Percentiles rank a stretch among this genome's conserved stretches.
phyloP scores from a whole-genome alignment of 2,329 filamentous ascomycete genomes.

The Hymenoscyphus repandus region DNA sequence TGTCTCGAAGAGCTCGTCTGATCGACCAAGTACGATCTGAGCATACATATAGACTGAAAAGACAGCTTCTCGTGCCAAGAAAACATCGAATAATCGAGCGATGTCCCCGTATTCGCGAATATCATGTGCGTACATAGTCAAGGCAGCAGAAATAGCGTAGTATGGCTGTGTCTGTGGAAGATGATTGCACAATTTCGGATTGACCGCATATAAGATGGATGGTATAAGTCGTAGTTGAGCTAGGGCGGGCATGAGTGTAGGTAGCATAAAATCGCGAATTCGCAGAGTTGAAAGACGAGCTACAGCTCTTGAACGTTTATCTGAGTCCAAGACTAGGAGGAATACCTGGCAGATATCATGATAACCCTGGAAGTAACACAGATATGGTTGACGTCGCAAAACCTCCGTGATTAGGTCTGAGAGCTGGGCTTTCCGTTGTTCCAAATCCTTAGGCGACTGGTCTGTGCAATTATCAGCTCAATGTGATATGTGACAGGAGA shows the following conservation, averaged over 20 bases:
- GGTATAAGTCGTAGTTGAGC: slow-evolving; percentile 84
- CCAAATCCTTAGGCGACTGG: slow-evolving; percentile 63
- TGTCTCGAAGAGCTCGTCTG: slow-evolving; percentile 81
- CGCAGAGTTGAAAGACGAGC: slow-evolving; percentile 81
- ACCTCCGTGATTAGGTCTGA: slow-evolving; percentile 75
- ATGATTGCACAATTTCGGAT: slow-evolving; percentile 67
- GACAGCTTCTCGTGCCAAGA: slow-evolving; percentile 81
- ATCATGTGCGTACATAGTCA: slow-evolving; percentile 96
- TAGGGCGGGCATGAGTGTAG: slow-evolving; percentile 73
- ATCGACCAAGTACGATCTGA: slow-evolving; percentile 75
- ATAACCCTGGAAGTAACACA: slow-evolving; percentile 97
- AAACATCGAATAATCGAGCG: slow-evolving; percentile 83
- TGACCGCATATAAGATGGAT: slow-evolving; percentile 67
- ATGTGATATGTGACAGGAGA: slow-evolving; percentile 22
- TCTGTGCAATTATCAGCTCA: slow-evolving; percentile 42
- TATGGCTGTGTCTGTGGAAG: slow-evolving; percentile 78
- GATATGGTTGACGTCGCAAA: slow-evolving; percentile 72
- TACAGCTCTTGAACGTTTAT: slow-evolving; percentile 57
- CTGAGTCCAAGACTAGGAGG: slow-evolving; percentile 71
- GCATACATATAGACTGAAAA: slow-evolving; percentile 91
- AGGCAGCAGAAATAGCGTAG: slow-evolving; percentile 86
- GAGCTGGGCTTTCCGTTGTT: slow-evolving; percentile 67
- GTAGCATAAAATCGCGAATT: slow-evolving; percentile 97
- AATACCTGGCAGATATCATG: slow-evolving; percentile 98
- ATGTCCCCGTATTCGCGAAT: slow-evolving; percentile 88